Base-by-base conservation (phyloP, 129 eudicot genomes). In the Centaurea solstitialis region DNA sequence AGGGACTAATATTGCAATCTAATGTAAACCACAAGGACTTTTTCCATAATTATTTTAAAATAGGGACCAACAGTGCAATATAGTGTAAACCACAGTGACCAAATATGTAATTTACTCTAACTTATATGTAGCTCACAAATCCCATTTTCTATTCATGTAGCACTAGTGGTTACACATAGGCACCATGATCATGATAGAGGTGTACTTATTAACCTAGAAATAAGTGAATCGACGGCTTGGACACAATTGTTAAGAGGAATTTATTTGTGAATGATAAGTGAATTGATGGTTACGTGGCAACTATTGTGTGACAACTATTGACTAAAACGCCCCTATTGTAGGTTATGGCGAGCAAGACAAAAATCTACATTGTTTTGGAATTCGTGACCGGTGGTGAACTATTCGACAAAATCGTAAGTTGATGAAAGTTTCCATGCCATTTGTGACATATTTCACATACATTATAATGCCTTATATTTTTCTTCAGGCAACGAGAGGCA, bases 361-460 rank as follows among this genome's bases (percentile, higher is more conserved):
- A 91, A 88, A 91, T 93, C 78, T 93, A 93, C 79, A 93, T 93
- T 43, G 97, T 93, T 77, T 73, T 93, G 87, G 98, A 93, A 73
- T 93, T 93, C 85, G 97, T 93, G 67, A 93, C 98, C 8, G 98
- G 98, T 67, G 98, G 98, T 59, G 98, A 96, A 91, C 98, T 96
- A 76, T 93, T 93, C 20, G 97, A 96, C 89, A 96, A 91, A 89
- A 91, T 96, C 84, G 99, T 96, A 91, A 86, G 99, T 81, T 81
- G 6, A 10, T 23, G 17, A 41, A 3, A 6, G 7, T 84, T 72
- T 22, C 53, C 21, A 81, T n/a, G 39, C 57, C 64, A 18, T 45
- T 76, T 22, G 83, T 65, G 40, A 68, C 68, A 26, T 21, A 57
- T 66, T 39, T 71, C 59, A 39, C 45, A 33, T 64, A 28, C 76